phyloP scores from a whole-genome alignment of 2,329 filamentous ascomycete genomes.

The Torrubiellomyces zombiae region DNA sequence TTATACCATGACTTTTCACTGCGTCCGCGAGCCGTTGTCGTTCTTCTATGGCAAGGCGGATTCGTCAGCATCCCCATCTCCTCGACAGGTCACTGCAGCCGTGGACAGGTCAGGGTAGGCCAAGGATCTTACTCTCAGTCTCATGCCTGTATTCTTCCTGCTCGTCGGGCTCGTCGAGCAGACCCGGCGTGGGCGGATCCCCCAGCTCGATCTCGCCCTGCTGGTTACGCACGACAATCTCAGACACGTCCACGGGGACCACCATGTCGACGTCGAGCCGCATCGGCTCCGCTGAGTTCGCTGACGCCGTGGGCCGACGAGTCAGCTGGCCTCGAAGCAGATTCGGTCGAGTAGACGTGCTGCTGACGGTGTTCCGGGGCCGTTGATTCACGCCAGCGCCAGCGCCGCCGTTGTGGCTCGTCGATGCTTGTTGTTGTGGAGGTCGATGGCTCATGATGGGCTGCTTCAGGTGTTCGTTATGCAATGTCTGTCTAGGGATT shows the following conservation, averaged over 20 bases:
- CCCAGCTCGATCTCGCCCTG: constrained; percentile 46
- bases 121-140: constrained; percentile 29
- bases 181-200: constrained; percentile 35
- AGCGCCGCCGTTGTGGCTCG: no score
- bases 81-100: background rate
- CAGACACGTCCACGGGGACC: constrained; percentile 26
- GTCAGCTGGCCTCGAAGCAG: constrained; percentile 44
- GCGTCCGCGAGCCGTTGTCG: constrained; percentile 43
- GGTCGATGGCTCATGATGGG: no score
- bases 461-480: no score
- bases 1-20: constrained; percentile 42
- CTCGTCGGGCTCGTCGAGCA: constrained; percentile 37
- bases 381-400: no score
- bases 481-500: no score
- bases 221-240: constrained; percentile 46
- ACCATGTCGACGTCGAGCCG: constrained; percentile 31
- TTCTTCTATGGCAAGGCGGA: constrained; percentile 36
- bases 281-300: constrained; percentile 26
- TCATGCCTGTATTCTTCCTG: constrained; percentile 41
- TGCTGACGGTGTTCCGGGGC: constrained; percentile 2
- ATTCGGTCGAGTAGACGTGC: constrained; percentile 17
- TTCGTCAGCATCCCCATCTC: constrained; percentile 2
- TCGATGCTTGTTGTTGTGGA: no score
- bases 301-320: constrained; percentile 33
- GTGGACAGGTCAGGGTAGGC: background rate